These are phyloP conservation scores for Emericellopsis atlantica DNA, from an alignment of 2,329 filamentous ascomycete genomes.

Conservation along the genomic window DNA sequence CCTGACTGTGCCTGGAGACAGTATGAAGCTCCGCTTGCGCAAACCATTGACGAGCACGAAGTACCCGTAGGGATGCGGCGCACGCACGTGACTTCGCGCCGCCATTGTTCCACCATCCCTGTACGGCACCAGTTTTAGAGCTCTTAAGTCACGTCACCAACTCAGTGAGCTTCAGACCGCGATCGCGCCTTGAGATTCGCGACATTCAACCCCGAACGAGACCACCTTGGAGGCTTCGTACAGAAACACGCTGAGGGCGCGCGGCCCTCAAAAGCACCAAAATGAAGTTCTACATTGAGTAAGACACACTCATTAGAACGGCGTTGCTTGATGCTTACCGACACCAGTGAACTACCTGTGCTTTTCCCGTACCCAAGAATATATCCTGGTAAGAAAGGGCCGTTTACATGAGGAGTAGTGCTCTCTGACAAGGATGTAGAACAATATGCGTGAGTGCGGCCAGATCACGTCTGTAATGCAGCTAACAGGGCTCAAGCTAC, in stretches of 20 bases:
- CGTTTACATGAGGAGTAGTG: constrained; percentile 15
- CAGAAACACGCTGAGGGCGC: background rate
- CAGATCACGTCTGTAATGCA: background rate
- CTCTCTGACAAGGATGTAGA: constrained; percentile 17
- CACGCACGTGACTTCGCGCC: background rate
- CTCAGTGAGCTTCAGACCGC: background rate
- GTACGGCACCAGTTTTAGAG: background rate
- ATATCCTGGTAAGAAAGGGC: constrained; percentile 26
- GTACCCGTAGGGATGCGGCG: background rate
- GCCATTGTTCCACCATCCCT: too few species aligned
- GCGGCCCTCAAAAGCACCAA: constrained; percentile 7
- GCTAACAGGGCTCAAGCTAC: constrained; percentile 22
- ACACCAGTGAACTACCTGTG: constrained; percentile 39
- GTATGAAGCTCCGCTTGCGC: too few species aligned
- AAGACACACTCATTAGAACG: constrained; percentile 5
- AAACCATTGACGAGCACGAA: background rate
- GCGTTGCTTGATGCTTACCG: background rate
- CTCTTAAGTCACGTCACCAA: background rate
- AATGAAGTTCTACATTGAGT: constrained; percentile 43
- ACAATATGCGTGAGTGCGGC: constrained; percentile 37
- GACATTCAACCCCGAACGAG: background rate
- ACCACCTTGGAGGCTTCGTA: background rate
- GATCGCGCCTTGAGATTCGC: too few species aligned
- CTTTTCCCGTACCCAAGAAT: constrained; percentile 48
- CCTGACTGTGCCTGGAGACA: too few species aligned